A percentile compares a stretch with the other conserved stretches of the same genome.
phyloP scores from a whole-genome alignment of 345 rosid species.

The Hevea brasiliensis region DNA sequence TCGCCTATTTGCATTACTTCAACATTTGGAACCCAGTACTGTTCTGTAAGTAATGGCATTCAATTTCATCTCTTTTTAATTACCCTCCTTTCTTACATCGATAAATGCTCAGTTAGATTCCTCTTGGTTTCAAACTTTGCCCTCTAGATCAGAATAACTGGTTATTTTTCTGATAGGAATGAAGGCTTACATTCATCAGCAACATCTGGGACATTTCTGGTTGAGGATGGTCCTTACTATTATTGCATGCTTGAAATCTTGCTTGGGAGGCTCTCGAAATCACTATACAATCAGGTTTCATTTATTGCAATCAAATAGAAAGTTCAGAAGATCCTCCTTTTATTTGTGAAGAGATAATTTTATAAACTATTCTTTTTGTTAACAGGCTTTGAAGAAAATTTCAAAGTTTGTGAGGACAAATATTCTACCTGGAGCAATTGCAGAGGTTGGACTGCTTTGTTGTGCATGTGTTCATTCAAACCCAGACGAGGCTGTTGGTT shows the following conservation, averaged over 20 bases:
- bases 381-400: conserved; percentile 91
- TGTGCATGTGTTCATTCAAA: conserved; percentile 95
- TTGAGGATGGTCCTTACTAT: conserved; percentile 95
- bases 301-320: conserved; percentile 22
- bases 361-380: conserved; percentile 21
- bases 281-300: conserved; percentile 79
- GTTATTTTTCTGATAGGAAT: conserved; percentile 51
- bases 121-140: not conserved
- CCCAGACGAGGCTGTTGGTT: conserved; percentile 87
- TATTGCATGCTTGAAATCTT: conserved; percentile 98
- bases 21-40: conserved; percentile 87
- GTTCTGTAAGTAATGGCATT: conserved; percentile 65
- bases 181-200: conserved; percentile 92
- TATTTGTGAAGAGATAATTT: not conserved
- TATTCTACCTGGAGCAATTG: conserved; percentile 98
- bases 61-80: not conserved
- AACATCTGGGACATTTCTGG: conserved; percentile 91
- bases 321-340: not conserved
- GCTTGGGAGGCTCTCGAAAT: conserved; percentile 84
- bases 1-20: conserved; percentile 83
- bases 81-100: not conserved
- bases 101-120: conserved; percentile 1
- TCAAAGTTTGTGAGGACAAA: conserved; percentile 87
- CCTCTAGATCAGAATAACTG: conserved; percentile 9
- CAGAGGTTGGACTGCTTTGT: conserved; percentile 98